Conservation (phyloP, 352 stramenopile genomes). For the Globisporangium lucens region DNA sequence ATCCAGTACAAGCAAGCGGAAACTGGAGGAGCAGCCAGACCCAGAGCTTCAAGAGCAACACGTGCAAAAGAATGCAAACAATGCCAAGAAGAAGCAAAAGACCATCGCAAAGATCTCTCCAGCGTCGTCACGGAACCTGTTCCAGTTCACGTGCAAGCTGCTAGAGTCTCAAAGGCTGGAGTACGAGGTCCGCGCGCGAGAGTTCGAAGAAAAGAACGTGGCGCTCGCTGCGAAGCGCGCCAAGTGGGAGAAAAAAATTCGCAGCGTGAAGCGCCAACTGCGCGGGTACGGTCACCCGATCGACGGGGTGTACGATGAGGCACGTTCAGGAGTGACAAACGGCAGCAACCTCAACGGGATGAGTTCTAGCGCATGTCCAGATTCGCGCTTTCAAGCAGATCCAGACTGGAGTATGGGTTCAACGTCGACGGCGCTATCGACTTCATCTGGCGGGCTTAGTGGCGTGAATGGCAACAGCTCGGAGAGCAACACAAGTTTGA, state of each 20-base stretch:
- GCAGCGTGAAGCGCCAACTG: slow-evolving; percentile 21
- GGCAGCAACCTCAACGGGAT: not conserved
- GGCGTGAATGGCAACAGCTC: slow-evolving; percentile 12
- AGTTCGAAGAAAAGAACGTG: slow-evolving; percentile 43
- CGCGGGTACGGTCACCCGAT: slow-evolving; percentile 5
- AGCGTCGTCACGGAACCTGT: slow-evolving; percentile 34
- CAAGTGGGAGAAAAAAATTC: slow-evolving; percentile 39
- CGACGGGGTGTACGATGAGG: not conserved
- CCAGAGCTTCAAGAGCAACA: not conserved
- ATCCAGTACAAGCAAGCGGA: not conserved
- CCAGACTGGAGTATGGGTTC: not conserved
- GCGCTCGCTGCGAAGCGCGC: slow-evolving; percentile 27
- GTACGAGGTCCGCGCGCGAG: slow-evolving; percentile 36
- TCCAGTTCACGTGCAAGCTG: slow-evolving; percentile 38
- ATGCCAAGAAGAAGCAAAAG: not conserved
- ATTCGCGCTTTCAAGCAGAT: not conserved
- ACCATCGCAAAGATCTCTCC: slow-evolving; percentile 14
- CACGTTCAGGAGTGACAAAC: not conserved
- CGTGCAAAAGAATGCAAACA: not conserved
- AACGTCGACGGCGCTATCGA: not conserved
- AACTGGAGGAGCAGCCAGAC: not conserved
- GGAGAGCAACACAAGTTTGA: slow-evolving; percentile 27
- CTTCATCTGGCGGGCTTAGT: not conserved
- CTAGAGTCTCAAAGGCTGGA: slow-evolving; percentile 38
- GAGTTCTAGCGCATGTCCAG: not conserved